Base-by-base conservation (phyloP, 176 grass and related monocot species). In the Miscanthus lutarioriparius region DNA sequence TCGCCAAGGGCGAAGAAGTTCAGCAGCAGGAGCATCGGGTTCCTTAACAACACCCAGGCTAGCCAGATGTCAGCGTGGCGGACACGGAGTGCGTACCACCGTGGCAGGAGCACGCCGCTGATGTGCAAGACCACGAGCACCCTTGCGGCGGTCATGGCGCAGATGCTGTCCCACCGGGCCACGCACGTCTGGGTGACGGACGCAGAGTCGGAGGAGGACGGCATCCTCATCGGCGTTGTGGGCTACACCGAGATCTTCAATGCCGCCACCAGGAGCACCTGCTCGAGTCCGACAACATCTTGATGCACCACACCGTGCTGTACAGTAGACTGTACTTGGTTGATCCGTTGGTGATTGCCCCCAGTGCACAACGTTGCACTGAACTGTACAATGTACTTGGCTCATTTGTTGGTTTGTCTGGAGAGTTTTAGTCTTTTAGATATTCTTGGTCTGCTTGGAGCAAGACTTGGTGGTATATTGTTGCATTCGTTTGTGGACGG, bases 101-200 rank as follows among this genome's bases (percentile, higher is more conserved):
- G 89, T 5, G 96, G 96, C 22, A 85, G 89, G 48, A 92, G 93
- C 75, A 40, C 90, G 0, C 96, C 88, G 4, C 66, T 99, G 84
- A 96, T 67, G 2, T 99, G 96, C 86, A 94, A 87, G 83, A 78
- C 44, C 82, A 95, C 93, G 17, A 99, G 93, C 82, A 91, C 93
- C 4, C 80, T 99, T 0, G 96, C 96, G 1, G 96, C 96, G 0
- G 88, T 99, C 43, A 99, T 99, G 96, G 96, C 96, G 1, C 96
- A 99, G 86, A 91, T 99, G 89, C 78, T 96, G 22, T 99, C 96
- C 2, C 89, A 99, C 78, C 84, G 96, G 39, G 93, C 93, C 1
- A 99, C 93, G 0, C 93, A 99, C 28, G 89, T 99, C n/a, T 99
- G 96, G 93, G 96, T 99, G 80, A 94, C 86, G 0, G 91, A 99